Conservation (phyloP, 352 stramenopile genomes). For the Pythium inflatum region DNA sequence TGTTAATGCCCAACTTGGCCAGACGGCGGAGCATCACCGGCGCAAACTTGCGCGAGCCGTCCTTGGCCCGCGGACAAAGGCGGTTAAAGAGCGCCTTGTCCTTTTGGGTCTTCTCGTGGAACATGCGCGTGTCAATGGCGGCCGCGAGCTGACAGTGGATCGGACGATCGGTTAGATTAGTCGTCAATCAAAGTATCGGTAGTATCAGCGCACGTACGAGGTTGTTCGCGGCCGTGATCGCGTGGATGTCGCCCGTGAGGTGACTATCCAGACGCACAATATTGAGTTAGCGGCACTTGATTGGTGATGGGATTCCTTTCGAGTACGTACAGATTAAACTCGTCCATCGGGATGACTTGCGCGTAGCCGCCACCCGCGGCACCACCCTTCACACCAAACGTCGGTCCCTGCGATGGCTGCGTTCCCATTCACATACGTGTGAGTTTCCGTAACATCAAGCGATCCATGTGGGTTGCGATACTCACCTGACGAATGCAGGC, state of each 20-base stretch:
- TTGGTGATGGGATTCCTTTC: too few relatives aligned
- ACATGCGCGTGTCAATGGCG: conserved; percentile 98
- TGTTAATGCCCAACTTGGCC: conserved; percentile 95
- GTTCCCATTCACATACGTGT: too few relatives aligned
- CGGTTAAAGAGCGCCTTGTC: conserved; percentile 87
- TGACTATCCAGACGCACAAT: conserved; percentile 56
- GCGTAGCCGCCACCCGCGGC: conserved; percentile 90
- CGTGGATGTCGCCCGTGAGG: conserved; percentile 98
- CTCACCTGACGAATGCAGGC: conserved; percentile 96
- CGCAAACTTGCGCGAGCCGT: conserved; percentile 84
- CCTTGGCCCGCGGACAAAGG: conserved; percentile 85
- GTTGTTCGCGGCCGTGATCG: conserved; percentile 98
- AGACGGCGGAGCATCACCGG: conserved; percentile 93
- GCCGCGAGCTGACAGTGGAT: conserved; percentile 95
- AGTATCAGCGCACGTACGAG: conserved; percentile 72
- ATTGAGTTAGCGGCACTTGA: too few relatives aligned
- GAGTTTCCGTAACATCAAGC: too few relatives aligned
- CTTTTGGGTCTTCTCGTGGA: conserved; percentile 92
- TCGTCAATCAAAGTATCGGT: too few relatives aligned
- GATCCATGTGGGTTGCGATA: conserved; percentile 26
- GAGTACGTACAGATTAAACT: conserved; percentile 95
- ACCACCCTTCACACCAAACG: conserved; percentile 97
- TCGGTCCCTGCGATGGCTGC: conserved; percentile 96
- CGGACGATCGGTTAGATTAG: not conserved
- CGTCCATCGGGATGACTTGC: conserved; percentile 96